Base-by-base conservation (phyloP, 2,329 filamentous ascomycete species). In the Botrytis tulipae region DNA sequence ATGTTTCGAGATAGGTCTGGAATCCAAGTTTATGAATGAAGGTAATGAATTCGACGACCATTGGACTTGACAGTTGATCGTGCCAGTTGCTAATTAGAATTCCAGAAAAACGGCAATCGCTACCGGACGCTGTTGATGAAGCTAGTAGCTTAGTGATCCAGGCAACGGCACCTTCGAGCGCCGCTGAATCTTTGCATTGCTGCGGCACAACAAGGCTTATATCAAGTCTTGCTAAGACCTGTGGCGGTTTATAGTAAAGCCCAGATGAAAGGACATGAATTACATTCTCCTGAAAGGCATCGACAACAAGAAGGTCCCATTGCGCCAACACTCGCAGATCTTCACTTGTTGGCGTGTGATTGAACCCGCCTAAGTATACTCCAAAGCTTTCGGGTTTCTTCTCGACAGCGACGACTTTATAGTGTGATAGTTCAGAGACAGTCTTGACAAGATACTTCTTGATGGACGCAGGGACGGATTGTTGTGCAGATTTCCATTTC, bases 301-400 rank as follows among this genome's bases (percentile, higher is more conserved):
- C 83, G 20, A 85, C 79, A 25, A 85, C 80, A 57, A 85, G 73
- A n/a, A 85, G 74, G 70, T 86, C 84, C 83, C 83, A 85, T 77
- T 81, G 79, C 54, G 79, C 72, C n/a, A 85, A 77, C 10, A 86
- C 66, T n/a, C 74, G 76, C 32, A 77, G 72, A 74, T 85, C 79
- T 32, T 78, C 73, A 25, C 73, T 69, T 5, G 80, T 82, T 9
- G 80, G 79, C 7, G 82, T 81, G 44, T 72, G 75, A 29, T 76
- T 74, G 66, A 85, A 84, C 40, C 75, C 74, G 22, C 84, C 84
- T 10, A 85, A 79, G 75, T 83, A 85, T 16, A 85, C 81, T 8
- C 84, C 84, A 76, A 77, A 79, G 71, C 51, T 78, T n/a, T 70
- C 71, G 20, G 78, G 78, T 67, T 74, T 77, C 37, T 74, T 73